Percentiles rank a stretch among this genome's conserved stretches.
These are phyloP conservation scores for Aspergillus novoparasiticus DNA, from an alignment of 2,329 filamentous ascomycete genomes.

Conservation along the genomic window DNA sequence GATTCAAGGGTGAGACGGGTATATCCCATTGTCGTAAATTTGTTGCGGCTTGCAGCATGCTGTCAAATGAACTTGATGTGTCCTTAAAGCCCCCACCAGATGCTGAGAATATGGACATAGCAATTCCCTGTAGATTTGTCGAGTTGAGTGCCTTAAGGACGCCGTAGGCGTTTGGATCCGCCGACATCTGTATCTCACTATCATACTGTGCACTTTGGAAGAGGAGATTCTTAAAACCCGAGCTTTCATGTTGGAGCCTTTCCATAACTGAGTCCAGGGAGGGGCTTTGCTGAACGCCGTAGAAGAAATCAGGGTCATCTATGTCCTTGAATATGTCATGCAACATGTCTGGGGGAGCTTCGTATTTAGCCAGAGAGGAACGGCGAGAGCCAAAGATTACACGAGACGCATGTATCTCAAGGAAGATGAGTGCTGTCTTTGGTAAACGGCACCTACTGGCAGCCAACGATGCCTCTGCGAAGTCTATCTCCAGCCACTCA, in stretches of 20 bases:
- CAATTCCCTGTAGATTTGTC: slow-evolving; percentile 82
- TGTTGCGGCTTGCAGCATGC: slow-evolving; percentile 76
- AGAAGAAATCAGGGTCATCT: slow-evolving; percentile 95
- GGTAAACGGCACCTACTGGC: slow-evolving; percentile 80
- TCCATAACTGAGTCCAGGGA: slow-evolving; percentile 77
- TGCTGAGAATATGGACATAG: slow-evolving; percentile 73
- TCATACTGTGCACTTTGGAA: slow-evolving; percentile 92
- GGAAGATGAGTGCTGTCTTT: slow-evolving; percentile 81
- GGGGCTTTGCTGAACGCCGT: slow-evolving; percentile 79
- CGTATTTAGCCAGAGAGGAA: slow-evolving; percentile 60
- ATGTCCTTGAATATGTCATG: slow-evolving; percentile 86
- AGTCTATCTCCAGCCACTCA: slow-evolving; percentile 85
- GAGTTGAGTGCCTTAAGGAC: slow-evolving; percentile 76
- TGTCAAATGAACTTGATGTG: slow-evolving; percentile 60
- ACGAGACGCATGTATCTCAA: slow-evolving; percentile 70
- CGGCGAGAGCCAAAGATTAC: slow-evolving; percentile 63
- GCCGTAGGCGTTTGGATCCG: slow-evolving; percentile 64
- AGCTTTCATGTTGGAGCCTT: slow-evolving; percentile 84
- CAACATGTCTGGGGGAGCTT: slow-evolving; percentile 68
- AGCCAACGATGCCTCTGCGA: slow-evolving; percentile 67
- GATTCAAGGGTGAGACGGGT: slow-evolving; percentile 66
- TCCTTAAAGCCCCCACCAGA: slow-evolving; percentile 58
- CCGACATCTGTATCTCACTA: slow-evolving; percentile 68
- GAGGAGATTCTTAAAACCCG: slow-evolving; percentile 82
- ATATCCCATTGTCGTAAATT: slow-evolving; percentile 92